A percentile compares a stretch with the other conserved stretches of the same genome.
phyloP scores from a whole-genome alignment of 108 stramenopile species.

The Nitzschia putrida region DNA sequence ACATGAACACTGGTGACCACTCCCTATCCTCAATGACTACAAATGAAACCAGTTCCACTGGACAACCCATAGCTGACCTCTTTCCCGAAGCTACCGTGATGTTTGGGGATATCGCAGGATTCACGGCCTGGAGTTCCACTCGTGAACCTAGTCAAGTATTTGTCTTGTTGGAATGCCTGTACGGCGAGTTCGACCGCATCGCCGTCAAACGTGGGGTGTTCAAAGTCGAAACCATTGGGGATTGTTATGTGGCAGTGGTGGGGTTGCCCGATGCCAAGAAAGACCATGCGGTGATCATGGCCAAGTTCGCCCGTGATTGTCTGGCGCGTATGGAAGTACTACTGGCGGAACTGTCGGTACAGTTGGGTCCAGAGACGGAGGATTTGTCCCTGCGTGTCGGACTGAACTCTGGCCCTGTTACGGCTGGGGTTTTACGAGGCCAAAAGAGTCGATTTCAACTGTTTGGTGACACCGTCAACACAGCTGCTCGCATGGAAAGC shows the following conservation, averaged over 20 bases:
- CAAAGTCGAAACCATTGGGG: constrained; percentile 1
- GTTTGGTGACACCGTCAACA: constrained; percentile 18
- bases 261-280: background rate
- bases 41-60: background rate
- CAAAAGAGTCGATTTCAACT: constrained; percentile 3
- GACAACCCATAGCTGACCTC: background rate
- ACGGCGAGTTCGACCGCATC: background rate
- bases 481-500: constrained; percentile 11
- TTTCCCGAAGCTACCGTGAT: background rate
- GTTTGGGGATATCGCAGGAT: background rate
- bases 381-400: background rate
- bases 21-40: too few species aligned
- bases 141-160: constrained; percentile 8
- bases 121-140: background rate
- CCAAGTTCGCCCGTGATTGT: constrained; percentile 6
- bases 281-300: constrained; percentile 2
- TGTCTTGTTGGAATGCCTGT: background rate
- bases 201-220: background rate
- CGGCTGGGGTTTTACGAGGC: constrained; percentile 3
- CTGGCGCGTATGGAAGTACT: background rate
- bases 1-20: background rate
- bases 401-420: constrained; percentile 1
- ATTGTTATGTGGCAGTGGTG: background rate
- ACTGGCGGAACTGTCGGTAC: background rate
- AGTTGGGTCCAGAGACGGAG: background rate